Percentiles rank a stretch among this genome's conserved stretches.
These are phyloP conservation scores for Serendipita sp. DNA, from an alignment of 768 basidiomycete genomes.

Conservation along the genomic window DNA sequence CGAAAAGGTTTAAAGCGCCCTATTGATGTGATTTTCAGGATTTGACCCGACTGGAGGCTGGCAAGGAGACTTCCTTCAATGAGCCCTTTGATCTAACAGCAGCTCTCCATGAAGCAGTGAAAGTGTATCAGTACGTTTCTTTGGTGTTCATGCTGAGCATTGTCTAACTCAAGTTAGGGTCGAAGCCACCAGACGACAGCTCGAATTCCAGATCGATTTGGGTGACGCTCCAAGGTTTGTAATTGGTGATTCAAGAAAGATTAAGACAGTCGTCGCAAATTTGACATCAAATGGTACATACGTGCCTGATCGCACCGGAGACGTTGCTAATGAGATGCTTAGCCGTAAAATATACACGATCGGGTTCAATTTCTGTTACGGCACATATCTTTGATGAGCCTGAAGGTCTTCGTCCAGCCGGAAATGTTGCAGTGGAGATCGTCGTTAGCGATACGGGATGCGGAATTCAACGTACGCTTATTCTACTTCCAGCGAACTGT, in stretches of 20 bases:
- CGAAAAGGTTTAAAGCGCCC: not conserved
- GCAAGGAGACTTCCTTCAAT: conserved; percentile 56
- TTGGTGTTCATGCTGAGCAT: not conserved
- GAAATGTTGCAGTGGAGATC: conserved; percentile 47
- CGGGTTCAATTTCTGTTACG: conserved; percentile 44
- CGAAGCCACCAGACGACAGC: conserved; percentile 46
- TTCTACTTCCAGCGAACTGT: not conserved
- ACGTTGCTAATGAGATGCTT: not conserved
- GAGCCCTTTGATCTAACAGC: conserved; percentile 56
- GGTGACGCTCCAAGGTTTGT: conserved; percentile 39
- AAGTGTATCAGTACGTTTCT: conserved; percentile 29
- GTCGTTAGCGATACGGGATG: conserved; percentile 56
- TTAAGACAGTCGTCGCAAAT: conserved; percentile 62
- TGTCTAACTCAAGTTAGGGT: conserved; percentile 17
- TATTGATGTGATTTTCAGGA: conserved; percentile 26
- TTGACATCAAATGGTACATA: conserved; percentile 47
- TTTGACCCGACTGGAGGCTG: conserved; percentile 60
- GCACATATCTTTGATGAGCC: conserved; percentile 39
- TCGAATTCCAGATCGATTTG: conserved; percentile 44
- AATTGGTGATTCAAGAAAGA: conserved; percentile 57
- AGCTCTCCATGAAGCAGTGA: conserved; percentile 45
- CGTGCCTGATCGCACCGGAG: not conserved
- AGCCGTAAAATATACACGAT: conserved; percentile 53
- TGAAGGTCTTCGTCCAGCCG: conserved; percentile 29
- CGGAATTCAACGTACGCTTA: conserved; percentile 31